Evolutionary conservation across 169 alveolate species (phyloP).

Genomic region (Perkinsus olseni): DNA sequence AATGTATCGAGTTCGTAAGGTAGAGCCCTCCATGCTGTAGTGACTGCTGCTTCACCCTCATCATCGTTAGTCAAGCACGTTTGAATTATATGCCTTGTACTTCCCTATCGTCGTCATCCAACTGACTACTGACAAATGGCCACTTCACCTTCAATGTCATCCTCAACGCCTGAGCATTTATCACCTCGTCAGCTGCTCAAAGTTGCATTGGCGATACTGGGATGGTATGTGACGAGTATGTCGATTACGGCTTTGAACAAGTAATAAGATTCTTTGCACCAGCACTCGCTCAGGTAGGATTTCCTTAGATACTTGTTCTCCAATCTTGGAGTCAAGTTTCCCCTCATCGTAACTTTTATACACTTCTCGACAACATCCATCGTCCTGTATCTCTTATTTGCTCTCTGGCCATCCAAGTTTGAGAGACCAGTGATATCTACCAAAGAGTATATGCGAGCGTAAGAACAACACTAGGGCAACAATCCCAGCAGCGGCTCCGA

Average conservation of each 20-base stretch:
- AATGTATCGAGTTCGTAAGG: not conserved
- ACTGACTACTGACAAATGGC: not conserved
- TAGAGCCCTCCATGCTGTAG: too few species aligned
- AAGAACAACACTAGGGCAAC: not conserved
- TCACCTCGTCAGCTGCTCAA: not conserved
- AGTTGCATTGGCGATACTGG: not conserved
- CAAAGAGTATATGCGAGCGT: not conserved
- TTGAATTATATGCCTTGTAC: not conserved
- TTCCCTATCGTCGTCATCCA: not conserved
- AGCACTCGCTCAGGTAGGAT: too few species aligned
- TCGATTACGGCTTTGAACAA: not conserved
- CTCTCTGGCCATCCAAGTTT: not conserved
- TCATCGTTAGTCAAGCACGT: not conserved
- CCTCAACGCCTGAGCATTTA: not conserved
- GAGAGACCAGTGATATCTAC: not conserved
- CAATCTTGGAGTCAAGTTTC: not conserved
- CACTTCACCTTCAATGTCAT: not conserved
- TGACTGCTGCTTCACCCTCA: not conserved
- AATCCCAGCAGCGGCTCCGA: not conserved
- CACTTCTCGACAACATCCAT: not conserved
- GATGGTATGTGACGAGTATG: not conserved
- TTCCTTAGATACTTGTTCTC: not conserved
- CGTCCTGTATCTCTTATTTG: not conserved
- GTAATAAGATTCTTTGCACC: not conserved
- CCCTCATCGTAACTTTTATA: not conserved